Base-by-base conservation (phyloP, 176 grass and related monocot genomes). In the Coix lacrymajobi region DNA sequence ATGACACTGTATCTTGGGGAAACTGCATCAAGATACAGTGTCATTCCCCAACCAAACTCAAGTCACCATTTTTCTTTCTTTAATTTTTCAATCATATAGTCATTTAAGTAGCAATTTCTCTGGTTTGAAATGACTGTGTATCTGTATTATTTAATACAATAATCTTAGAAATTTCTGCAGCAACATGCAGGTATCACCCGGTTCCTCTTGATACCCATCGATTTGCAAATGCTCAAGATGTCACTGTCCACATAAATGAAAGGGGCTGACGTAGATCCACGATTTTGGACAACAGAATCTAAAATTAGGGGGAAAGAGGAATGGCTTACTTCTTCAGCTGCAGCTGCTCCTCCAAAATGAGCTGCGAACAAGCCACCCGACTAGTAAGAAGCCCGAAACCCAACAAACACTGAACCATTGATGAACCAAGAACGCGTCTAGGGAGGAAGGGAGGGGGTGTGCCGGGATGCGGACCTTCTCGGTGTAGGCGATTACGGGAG, bases 401-500 rank as follows among this genome's bases (percentile, higher is more conserved):
- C 17, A 54, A 20, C 7, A n/a, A 84, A 71, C 71, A 77, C 31
- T 25, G 32, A 37, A 32, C 16, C 13, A 63, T n/a, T 11, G 11
- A 66, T 7, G 43, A 69, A 85, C 48, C 45, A 84, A 24, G 46
- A 51, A 76, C 16, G 51, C 37, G 29, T 72, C 64, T 20, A 29
- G 39, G 36, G 48, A 46, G 77, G 12, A 74, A 43, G 44, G 58
- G 56, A 32, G 32, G 66, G 64, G 79, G 43, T 40, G 14, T 60
- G 22, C 20, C 19, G 43, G 41, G 64, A 29, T 26, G 20, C 78
- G 17, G 16, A 98, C 96, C 93, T 98, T 98, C 72, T 98, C 91
- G 36, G 93, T 98, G 85, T 95, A 98, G 85, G 96, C 96, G 63
- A 98, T 90, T 66, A 98, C 58, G 26, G 93, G 90, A 61, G 87